Base-by-base conservation (phyloP, 2,329 filamentous ascomycete species). In the Thermothelomyces thermophilus region DNA sequence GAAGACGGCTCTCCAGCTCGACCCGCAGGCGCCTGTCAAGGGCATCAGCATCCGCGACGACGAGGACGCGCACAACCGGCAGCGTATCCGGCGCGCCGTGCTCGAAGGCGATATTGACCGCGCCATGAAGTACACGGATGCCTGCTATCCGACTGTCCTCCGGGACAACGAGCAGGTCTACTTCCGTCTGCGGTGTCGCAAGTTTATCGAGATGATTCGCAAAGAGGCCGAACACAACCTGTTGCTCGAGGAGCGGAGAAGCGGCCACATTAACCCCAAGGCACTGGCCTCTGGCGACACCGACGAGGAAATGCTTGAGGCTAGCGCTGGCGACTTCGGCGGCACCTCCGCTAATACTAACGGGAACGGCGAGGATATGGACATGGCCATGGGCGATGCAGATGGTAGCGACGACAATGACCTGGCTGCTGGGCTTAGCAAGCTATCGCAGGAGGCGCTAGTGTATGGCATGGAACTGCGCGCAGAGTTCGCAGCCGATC, bases 181-280 rank as follows among this genome's bases (percentile, higher is more conserved):
- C 64, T 97, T 98, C 69, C 86, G 84, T 51, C 73, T 98, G 42
- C 82, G 85, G 58, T 96, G 90, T 64, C 83, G 90, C 53, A 94
- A 93, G 64, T 96, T 97, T 65, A 84, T 97, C 53, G 93, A 98
- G 67, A 91, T 98, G 84, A 89, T 95, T 60, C 80, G 86, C 35
- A 79, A 77, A 51, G 83, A 83, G 31, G 82, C 84, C 2, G 85
- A 90, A 58, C 67, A 86, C 16, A 76, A 75, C 60, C 70, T 74
- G 31, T 68, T 69, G 7, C 67, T 70, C 31, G 76, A 73, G 59
- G 68, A 59, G 56, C 35, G 46, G 22, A 19, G 37, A 11, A 19
- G 10, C 17, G 31, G 31, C 16, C 14, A 31, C 41, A 33, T 22
- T 11, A 41, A 41, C 24, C 22, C 22, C 26, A 41, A 28, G 22